Evolutionary conservation across 805 yeast genomes (phyloP), one percentile per base, ranked within the genome.

Genomic region (Isabelozyma rhagii): DNA sequence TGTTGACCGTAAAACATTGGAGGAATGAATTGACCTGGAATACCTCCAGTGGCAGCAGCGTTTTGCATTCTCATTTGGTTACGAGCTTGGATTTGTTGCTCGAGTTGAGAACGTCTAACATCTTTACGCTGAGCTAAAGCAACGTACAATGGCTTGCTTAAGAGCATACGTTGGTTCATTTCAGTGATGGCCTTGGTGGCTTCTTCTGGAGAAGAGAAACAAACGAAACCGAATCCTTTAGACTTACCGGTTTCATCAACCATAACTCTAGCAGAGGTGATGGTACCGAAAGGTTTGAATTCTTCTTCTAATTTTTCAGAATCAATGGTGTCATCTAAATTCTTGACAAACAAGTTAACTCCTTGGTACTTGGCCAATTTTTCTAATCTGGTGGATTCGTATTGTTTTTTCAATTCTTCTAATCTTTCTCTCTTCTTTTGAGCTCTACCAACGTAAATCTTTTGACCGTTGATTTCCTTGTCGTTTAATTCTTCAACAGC

Each of bases 81-180:
- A 81, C 97, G 89, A 60, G 97, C 97, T 75, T 89, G 96, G 69
- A 91, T 88, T 78, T 94, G 98, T 79, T 94, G 98, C 73, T 90
- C 93, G 72, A 94, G 81, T 80, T 94, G 98, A 63, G 89, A 83
- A 72, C 96, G 87, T 83, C 99, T 91, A 51, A 90, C 96, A 63
- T 93, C 99, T 80, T 90, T 93, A 75, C 97, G 89, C 83, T 94
- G 99, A 62, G 99, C 99, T 68, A 94, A 84, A 54, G 97, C 97
- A 75, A 94, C 99, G 72, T 93, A 94, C 69, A 94, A 81, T 65
- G 98, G 99, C 83, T 94, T 94, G 70, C 92, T 90, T 62, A 84
- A 85, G 62, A 94, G 83, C 86, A 93, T 87, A 71, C 91, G 88
- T 78, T 91, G 97, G 84, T 93, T 91, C 97, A 93, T 92, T 81